Conservation (phyloP, 2,329 filamentous ascomycete species). For the Endoconidiophora laricicola region DNA sequence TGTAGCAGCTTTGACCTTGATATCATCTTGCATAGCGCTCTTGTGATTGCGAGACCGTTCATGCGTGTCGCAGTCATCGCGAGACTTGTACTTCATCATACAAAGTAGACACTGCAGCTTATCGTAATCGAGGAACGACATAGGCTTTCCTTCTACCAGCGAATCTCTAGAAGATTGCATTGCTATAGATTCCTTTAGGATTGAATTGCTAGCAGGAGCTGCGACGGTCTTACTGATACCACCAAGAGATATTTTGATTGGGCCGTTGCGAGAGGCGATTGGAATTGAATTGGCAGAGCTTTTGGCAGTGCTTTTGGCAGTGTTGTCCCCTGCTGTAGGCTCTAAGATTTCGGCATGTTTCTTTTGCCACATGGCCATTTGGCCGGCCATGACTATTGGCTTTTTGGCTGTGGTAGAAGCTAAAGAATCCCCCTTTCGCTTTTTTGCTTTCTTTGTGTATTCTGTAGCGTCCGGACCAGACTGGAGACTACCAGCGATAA, state of each 20-base stretch:
- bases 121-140: conserved; percentile 42
- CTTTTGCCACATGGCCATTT: conserved; percentile 29
- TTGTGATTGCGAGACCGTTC: conserved; percentile 27
- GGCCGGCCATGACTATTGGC: conserved; percentile 25
- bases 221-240: conserved; percentile 7
- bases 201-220: background rate
- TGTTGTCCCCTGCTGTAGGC: background rate
- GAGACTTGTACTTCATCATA: conserved; percentile 30
- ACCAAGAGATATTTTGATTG: conserved; percentile 21
- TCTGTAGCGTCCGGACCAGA: conserved; percentile 16
- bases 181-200: background rate
- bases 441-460: conserved; percentile 30
- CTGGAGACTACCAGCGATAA: conserved; percentile 17
- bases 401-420: conserved; percentile 21
- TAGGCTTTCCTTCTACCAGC: background rate
- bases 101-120: conserved; percentile 29
- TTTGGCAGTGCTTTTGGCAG: background rate
- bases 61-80: conserved; percentile 27
- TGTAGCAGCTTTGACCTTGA: conserved; percentile 32
- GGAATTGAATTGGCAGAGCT: conserved; percentile 6
- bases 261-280: conserved; percentile 5
- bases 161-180: too few relatives aligned
- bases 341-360: conserved; percentile 25
- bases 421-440: conserved; percentile 33
- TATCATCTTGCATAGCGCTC: conserved; percentile 23